Base-by-base conservation (phyloP, 2,329 filamentous ascomycete genomes). In the Mycogone perniciosa region DNA sequence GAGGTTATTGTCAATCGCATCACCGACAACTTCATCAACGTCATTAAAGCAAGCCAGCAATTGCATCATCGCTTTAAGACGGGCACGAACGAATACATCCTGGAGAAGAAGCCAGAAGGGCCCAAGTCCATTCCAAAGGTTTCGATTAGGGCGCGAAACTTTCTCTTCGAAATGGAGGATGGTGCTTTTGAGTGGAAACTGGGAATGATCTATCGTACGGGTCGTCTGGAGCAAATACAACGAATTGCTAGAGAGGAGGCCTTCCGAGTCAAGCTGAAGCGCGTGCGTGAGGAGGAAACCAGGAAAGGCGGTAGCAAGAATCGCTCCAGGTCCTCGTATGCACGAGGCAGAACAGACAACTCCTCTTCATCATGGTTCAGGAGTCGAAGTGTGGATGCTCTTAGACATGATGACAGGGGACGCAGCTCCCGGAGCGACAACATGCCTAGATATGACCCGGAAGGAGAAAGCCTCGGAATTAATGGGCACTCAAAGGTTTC, bases 121-220 rank as follows among this genome's bases (percentile, higher is more conserved):
- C 89, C 95, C 0, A 97, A 95, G 65, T 75, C 81, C 42, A 84
- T 99, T 0, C 93, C 93, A 1, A 92, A 88, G 62, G 75, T 99
- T 26, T 92, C 90, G 0, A 58, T 99, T 7, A 82, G 90, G 46
- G 86, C 86, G 49, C 87, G 88, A 60, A 88, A 87, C 5, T 76
- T 99, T 27, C 71, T 96, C 2, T 92, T 99, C 53, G 92, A 97
- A 63, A 76, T 99, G 34, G 93, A 99, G 69, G 93, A 99, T 65
- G 92, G 93, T 45, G 86, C 89, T 0, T 99, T 99, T 62, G 93
- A 99, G 66, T 99, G 91, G 88, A 97, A 96, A 65, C 75, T 99
- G 7, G 89, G 91, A 11, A 84, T 90, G 63, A 99, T 99, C 46
- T 99, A 97, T 66, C 84, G 92, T 31, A 82, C 89, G 42, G 93